Conservation (phyloP, 2,329 filamentous ascomycete species). For the Pseudogymnoascus sp. region DNA sequence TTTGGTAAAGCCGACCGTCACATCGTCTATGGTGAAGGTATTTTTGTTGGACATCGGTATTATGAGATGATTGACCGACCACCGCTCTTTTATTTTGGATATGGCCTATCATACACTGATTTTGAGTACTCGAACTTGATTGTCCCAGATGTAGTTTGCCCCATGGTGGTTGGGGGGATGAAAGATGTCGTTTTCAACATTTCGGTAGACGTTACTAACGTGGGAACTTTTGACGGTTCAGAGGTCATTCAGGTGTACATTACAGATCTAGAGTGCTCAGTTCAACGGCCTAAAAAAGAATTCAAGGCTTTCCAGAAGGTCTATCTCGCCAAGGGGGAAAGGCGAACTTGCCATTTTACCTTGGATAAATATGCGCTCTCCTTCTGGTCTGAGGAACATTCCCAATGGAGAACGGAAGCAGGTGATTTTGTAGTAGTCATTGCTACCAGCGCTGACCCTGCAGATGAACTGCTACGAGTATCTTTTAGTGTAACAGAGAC, state of each 20-base stretch:
- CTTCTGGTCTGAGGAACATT: no score
- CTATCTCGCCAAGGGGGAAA: no score
- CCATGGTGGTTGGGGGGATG: constrained; percentile 19
- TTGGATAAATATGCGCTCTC: no score
- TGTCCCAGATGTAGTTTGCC: no score
- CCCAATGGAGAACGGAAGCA: no score
- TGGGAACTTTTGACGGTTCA: constrained; percentile 22
- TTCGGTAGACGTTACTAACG: constrained; percentile 26
- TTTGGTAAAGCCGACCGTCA: constrained; percentile 50
- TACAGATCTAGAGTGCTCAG: constrained; percentile 1
- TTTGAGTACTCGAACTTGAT: no score
- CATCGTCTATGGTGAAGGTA: constrained; percentile 52
- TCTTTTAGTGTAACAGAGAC: no score
- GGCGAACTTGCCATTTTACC: no score
- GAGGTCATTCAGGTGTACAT: constrained; percentile 28
- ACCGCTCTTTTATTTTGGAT: constrained; percentile 54
- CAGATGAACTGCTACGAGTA: no score
- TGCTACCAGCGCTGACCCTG: no score
- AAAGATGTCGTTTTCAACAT: constrained; percentile 40
- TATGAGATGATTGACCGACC: constrained; percentile 51
- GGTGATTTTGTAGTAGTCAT: no score
- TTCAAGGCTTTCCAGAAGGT: no score
- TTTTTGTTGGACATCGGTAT: constrained; percentile 57
- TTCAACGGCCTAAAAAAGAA: not conserved
- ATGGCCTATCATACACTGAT: constrained; percentile 53